Evolutionary conservation across 176 grass and related monocot genomes (phyloP), one percentile per base, ranked within the genome.

Genomic region (Guadua angustifolia): DNA sequence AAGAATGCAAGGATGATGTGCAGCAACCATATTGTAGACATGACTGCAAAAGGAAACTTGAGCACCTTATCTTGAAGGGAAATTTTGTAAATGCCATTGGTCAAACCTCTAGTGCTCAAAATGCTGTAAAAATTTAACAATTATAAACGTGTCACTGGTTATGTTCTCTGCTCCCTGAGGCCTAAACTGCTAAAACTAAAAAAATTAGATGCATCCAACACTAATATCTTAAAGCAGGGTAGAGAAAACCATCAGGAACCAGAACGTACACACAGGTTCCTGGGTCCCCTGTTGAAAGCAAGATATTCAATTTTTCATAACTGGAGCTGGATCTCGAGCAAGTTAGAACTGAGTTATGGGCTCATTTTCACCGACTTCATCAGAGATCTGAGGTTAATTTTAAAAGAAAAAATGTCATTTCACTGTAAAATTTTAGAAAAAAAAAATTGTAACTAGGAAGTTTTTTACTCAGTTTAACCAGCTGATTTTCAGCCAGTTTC

Each of bases 31-130:
- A 36, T 17, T 74, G 56, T 29, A 29, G 21, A 81, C 15, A 66
- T 80, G 58, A 79, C 15, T 66, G 9, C 17, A 62, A 86, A 43
- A 49, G 24, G 17, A 70, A 88, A 46, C n/a, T 21, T 61, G 55
- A 58, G 60, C 39, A 59, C 8, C 45, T 22, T 17, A n/a, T 61
- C 25, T 45, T 32, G 40, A 0, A 12, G 18, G 6, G 9, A 19
- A 1, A n/a, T 79, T 66, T 50, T 51, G 9, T 36, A 10, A 66
- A 33, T 35, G 63, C 17, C 43, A 66, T n/a, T 65, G 24, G 26
- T 46, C 45, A 13, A 46, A 46, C 2, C 11, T 46, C 66, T 44
- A 65, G 51, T 53, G 51, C 9, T 18, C 50, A 52, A 18, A 53
- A 53, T 59, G 53, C 7, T 10, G 14, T 60, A 42, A 61, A 5